A percentile compares a stretch with the other conserved stretches of the same genome.
Conservation (phyloP, 768 basidiomycete genomes). For the Boletus barrowsii region DNA sequence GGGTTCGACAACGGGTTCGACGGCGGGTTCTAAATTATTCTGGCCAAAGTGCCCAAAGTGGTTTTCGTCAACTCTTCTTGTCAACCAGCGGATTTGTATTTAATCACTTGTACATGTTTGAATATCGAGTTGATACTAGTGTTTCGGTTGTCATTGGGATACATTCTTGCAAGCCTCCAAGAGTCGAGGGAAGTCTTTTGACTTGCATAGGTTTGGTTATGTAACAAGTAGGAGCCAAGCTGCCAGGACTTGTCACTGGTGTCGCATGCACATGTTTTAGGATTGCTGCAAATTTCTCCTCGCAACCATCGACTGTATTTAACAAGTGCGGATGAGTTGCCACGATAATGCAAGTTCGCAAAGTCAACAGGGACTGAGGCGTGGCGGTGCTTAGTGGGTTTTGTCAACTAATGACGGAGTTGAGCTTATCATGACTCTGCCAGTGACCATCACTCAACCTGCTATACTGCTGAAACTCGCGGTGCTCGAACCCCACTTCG, state of each 20-base stretch:
- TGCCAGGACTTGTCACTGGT: too few relatives aligned
- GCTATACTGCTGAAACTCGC: background rate
- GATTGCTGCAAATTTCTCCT: background rate
- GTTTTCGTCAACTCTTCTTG: background rate
- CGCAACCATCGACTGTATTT: background rate
- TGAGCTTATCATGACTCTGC: background rate
- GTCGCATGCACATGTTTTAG: too few relatives aligned
- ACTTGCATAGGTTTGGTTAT: too few relatives aligned
- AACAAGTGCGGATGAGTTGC: conserved; percentile 5
- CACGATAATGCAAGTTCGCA: conserved; percentile 1
- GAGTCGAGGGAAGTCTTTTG: too few relatives aligned
- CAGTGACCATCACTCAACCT: conserved; percentile 3
- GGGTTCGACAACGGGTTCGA: background rate
- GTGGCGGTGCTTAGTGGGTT: background rate
- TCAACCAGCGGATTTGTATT: conserved; percentile 16
- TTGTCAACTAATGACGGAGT: background rate
- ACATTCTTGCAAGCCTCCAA: too few relatives aligned
- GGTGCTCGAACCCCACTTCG: background rate
- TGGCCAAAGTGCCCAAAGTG: background rate
- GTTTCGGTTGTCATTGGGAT: background rate
- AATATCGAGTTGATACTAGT: background rate
- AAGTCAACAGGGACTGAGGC: background rate
- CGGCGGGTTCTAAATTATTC: conserved; percentile 2
- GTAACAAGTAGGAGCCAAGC: too few relatives aligned
- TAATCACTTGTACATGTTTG: background rate